Percentiles rank a stretch among this genome's conserved stretches.
Conservation (phyloP, 768 basidiomycete genomes). For the Baorangia bicolor region DNA sequence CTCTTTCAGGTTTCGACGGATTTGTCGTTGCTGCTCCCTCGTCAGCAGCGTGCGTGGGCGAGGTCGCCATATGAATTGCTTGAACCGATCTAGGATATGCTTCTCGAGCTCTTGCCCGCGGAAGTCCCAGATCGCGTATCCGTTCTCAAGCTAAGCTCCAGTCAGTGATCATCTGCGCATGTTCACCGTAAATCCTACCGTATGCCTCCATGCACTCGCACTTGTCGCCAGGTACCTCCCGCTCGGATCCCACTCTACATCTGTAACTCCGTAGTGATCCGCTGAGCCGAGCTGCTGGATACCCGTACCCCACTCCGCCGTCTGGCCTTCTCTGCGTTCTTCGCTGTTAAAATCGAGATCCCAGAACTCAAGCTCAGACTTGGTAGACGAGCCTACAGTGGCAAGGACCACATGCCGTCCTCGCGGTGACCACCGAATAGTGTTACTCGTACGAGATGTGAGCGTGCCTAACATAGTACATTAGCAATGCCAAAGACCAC, state of each 20-base stretch:
- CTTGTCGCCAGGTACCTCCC: slow-evolving; percentile 92
- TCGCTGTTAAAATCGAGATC: slow-evolving; percentile 89
- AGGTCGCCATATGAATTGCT: slow-evolving; percentile 98
- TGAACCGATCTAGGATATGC: slow-evolving; percentile 90
- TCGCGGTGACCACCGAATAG: slow-evolving; percentile 94
- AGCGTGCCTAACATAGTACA: slow-evolving; percentile 57
- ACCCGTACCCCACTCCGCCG: slow-evolving; percentile 76
- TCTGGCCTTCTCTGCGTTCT: slow-evolving; percentile 45
- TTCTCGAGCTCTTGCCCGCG: slow-evolving; percentile 93
- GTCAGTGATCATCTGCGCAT: slow-evolving; percentile 7
- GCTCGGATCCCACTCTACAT: slow-evolving; percentile 97
- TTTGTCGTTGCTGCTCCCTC: slow-evolving; percentile 82
- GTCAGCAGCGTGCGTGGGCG: slow-evolving; percentile 85
- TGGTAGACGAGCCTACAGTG: slow-evolving; percentile 91
- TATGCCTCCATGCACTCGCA: slow-evolving; percentile 93
- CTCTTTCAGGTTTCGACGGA: slow-evolving; percentile 88
- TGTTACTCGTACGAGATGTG: slow-evolving; percentile 83
- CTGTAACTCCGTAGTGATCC: slow-evolving; percentile 97
- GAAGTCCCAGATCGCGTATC: slow-evolving; percentile 97
- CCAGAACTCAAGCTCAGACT: slow-evolving; percentile 99
- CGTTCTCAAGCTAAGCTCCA: slow-evolving; percentile 80
- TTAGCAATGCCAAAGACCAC: slow-evolving; percentile 2
- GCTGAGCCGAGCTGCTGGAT: slow-evolving; percentile 83
- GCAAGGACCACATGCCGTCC: slow-evolving; percentile 95
- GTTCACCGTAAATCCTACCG: slow-evolving; percentile 50